phyloP scores from a whole-genome alignment of 441 rosid genomes.

The Cnidoscolus chayamansa region DNA sequence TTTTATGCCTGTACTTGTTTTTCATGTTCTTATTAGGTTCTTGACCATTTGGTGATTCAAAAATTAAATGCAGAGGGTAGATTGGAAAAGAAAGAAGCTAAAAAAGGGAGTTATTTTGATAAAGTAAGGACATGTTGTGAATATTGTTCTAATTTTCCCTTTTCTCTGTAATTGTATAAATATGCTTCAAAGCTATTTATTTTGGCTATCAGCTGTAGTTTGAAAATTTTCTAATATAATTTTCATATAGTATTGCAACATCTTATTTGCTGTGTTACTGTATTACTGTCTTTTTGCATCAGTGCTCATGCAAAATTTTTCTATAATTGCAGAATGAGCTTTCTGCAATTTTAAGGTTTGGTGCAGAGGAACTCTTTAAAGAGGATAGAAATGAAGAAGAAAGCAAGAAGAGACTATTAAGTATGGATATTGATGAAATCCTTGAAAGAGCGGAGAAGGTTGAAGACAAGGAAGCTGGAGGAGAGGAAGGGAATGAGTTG shows the following conservation, averaged over 20 bases:
- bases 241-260: neutral
- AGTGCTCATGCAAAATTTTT: slow-evolving; percentile 8
- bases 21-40: slow-evolving; percentile 54
- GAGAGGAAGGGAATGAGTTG: slow-evolving; percentile 70
- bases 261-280: neutral
- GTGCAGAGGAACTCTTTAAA: slow-evolving; percentile 98
- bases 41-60: slow-evolving; percentile 99
- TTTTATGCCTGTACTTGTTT: slow-evolving; percentile 17
- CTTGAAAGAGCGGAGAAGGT: slow-evolving; percentile 99
- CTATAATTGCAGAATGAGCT: slow-evolving; percentile 76
- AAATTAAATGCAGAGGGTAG: slow-evolving; percentile 99
- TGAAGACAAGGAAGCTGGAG: slow-evolving; percentile 68
- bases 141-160: neutral
- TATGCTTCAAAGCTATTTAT: neutral
- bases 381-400: slow-evolving; percentile 97
- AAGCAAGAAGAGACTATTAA: slow-evolving; percentile 80
- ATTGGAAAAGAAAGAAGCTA: slow-evolving; percentile 97
- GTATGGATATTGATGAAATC: slow-evolving; percentile 98
- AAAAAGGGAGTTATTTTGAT: slow-evolving; percentile 87
- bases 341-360: slow-evolving; percentile 97
- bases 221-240: neutral
- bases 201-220: neutral
- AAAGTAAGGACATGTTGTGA: slow-evolving; percentile 53
- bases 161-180: neutral
- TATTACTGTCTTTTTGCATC: neutral